Evolutionary conservation across 2,329 filamentous ascomycete genomes (phyloP), one percentile per base, ranked within the genome.

Genomic region (Trichoderma breve): DNA sequence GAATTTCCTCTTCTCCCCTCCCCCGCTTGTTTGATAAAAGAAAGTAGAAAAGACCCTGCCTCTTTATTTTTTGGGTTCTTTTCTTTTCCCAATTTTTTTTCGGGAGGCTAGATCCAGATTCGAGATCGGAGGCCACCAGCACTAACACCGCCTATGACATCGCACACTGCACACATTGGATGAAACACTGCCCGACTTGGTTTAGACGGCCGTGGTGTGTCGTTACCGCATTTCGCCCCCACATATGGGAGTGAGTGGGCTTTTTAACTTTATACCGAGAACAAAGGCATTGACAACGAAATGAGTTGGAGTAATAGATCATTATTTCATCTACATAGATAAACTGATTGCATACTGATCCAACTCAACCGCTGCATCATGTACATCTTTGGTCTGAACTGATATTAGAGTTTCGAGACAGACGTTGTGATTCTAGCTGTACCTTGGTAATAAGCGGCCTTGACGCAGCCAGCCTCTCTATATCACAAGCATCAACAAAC

Each of bases 51-150:
- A 57, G 18, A 36, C 3, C 39, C 21, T 53, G 6, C 32, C 18
- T 36, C 15, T 51, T 61, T 51, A 28, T 61, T 21, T 43, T 30
- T 6, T 21, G 36, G 36, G 15, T 39, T 39, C 3, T 53, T 30
- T 26, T 15, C 12, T 69, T 30, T 36, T 11, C 28, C 21, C 18
- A 12, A 6, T 51, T 60, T 67, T 30, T 30, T 47, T 30, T 39
- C 24, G 9, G n/a, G 26, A 15, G 14, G 28, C 57, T 36, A 61
- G 39, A 57, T 53, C 47, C 30, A 62, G 67, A 70, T 62, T 70
- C 24, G 30, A 70, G 67, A 70, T 70, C 67, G 39, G 66, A 62
- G 53, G 39, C 21, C 39, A 21, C 57, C 67, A 70, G n/a, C 57
- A 62, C 67, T 62, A 36, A 26, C 26, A 47, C 26, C 26, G 34